Percentiles rank a stretch among this genome's conserved stretches.
These are phyloP conservation scores for Scedosporium dehoogii DNA, from an alignment of 2,329 filamentous ascomycete species.

Conservation along the genomic window DNA sequence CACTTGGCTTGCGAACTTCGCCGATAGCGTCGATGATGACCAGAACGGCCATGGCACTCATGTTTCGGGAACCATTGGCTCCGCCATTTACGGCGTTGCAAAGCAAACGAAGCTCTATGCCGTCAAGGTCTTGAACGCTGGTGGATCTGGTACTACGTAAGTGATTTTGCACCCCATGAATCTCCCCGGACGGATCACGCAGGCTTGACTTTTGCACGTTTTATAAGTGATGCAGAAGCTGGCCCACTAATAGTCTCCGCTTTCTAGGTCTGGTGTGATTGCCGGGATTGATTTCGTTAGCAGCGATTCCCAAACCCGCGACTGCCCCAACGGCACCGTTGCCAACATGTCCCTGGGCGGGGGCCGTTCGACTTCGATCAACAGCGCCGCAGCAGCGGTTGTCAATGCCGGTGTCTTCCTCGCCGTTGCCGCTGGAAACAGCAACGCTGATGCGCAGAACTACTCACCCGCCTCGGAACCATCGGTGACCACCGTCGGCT, in stretches of 20 bases:
- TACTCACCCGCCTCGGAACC: constrained; percentile 21
- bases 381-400: constrained; percentile 37
- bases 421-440: constrained; percentile 32
- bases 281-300: constrained; percentile 26
- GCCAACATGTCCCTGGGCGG: constrained; percentile 35
- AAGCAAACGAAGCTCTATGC: constrained; percentile 32
- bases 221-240: neutral
- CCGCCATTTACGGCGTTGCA: constrained; percentile 20
- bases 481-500: constrained; percentile 23
- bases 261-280: constrained; percentile 26
- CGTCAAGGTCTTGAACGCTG: constrained; percentile 34
- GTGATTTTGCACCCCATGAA: too few species aligned
- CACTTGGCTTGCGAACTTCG: constrained; percentile 18
- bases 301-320: constrained; percentile 22
- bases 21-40: constrained; percentile 10
- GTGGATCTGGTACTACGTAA: constrained; percentile 11
- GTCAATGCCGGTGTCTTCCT: constrained; percentile 24
- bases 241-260: neutral
- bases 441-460: constrained; percentile 24
- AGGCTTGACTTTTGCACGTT: too few species aligned
- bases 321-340: constrained; percentile 20
- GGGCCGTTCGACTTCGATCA: constrained; percentile 31
- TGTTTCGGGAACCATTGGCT: constrained; percentile 14
- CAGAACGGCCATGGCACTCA: constrained; percentile 33
- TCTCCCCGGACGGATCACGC: too few species aligned